Evolutionary conservation across 2,329 filamentous ascomycete genomes (phyloP).

Genomic region (Cylindrodendrum hubeiense): DNA sequence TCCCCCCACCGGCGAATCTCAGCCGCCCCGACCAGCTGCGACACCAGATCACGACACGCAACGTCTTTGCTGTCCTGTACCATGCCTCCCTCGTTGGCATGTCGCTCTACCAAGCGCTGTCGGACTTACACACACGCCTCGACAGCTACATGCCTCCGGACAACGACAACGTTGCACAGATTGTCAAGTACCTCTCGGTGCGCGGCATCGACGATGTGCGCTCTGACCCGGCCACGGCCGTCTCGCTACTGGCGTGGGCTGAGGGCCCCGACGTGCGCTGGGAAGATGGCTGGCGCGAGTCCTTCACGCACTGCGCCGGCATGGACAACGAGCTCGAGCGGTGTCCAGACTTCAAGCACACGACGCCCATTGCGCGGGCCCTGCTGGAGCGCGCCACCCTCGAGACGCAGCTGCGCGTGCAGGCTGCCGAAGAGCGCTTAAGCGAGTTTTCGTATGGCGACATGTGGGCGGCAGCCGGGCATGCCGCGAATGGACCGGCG

Average conservation of each 20-base stretch:
- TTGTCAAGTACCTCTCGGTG: conserved; percentile 71
- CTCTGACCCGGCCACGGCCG: conserved; percentile 69
- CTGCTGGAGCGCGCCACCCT: conserved; percentile 72
- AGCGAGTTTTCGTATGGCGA: conserved; percentile 70
- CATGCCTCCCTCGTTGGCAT: conserved; percentile 74
- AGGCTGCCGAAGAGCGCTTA: conserved; percentile 73
- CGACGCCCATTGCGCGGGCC: conserved; percentile 72
- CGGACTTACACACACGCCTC: conserved; percentile 71
- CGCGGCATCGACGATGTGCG: conserved; percentile 74
- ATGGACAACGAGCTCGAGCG: conserved; percentile 68
- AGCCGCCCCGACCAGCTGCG: conserved; percentile 62
- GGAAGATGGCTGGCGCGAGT: conserved; percentile 76
- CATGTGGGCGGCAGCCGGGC: conserved; percentile 69
- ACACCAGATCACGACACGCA: conserved; percentile 75
- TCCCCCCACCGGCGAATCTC: conserved; percentile 66
- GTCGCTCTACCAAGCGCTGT: conserved; percentile 72
- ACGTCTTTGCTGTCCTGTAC: conserved; percentile 75
- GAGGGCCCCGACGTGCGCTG: conserved; percentile 72
- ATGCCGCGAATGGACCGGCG: conserved; percentile 55
- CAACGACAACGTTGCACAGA: conserved; percentile 68
- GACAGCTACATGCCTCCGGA: conserved; percentile 69
- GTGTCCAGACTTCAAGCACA: conserved; percentile 66
- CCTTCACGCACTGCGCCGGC: conserved; percentile 75
- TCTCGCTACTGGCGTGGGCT: conserved; percentile 74
- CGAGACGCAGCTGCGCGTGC: conserved; percentile 71